phyloP scores from a whole-genome alignment of 2,329 filamentous ascomycete genomes.

The Phialophora expanda region DNA sequence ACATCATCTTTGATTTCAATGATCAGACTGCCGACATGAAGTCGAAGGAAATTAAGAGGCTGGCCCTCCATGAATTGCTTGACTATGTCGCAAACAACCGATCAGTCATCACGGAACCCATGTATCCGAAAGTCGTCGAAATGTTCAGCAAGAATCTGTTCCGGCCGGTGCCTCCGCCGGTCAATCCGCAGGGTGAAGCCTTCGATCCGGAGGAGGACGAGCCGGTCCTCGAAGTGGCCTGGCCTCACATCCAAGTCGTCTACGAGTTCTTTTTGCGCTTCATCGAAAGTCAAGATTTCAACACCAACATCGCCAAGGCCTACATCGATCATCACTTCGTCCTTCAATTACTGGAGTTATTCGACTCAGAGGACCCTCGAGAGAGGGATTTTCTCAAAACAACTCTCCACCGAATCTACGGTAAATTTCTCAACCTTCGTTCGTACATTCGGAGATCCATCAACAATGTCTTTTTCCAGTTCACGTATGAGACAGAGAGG shows the following conservation, averaged over 20 bases:
- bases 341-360: conserved; percentile 90
- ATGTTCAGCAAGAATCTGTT: conserved; percentile 99
- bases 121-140: conserved; percentile 97
- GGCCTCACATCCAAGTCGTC: conserved; percentile 98
- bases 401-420: conserved; percentile 95
- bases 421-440: conserved; percentile 96
- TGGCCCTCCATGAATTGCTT: conserved; percentile 92
- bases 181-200: conserved; percentile 96
- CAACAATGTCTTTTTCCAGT: conserved; percentile 99
- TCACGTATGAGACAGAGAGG: conserved; percentile 96
- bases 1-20: conserved; percentile 99
- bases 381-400: conserved; percentile 98
- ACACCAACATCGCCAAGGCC: conserved; percentile 98
- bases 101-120: conserved; percentile 96
- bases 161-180: conserved; percentile 91
- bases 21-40: conserved; percentile 99
- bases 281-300: conserved; percentile 99
- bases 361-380: conserved; percentile 95
- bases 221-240: conserved; percentile 95
- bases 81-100: conserved; percentile 99
- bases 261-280: conserved; percentile 99
- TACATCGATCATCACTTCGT: conserved; percentile 99
- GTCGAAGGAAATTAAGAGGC: conserved; percentile 97
- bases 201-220: conserved; percentile 99
- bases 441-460: conserved; percentile 98